Base-by-base conservation (phyloP, 2,329 filamentous ascomycete genomes). In the Onygenales sp. region DNA sequence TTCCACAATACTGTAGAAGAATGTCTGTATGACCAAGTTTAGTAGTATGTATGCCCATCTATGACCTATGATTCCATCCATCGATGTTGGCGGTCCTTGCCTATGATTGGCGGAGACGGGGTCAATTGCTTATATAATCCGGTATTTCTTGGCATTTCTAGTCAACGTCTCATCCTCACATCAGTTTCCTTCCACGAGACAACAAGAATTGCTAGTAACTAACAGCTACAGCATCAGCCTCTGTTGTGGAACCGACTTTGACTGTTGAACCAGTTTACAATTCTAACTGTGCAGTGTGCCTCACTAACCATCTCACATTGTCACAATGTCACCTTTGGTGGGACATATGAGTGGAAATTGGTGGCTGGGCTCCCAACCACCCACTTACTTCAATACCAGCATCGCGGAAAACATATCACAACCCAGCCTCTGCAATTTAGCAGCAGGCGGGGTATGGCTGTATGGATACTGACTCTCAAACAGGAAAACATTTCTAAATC, bases 301-400 rank as follows among this genome's bases (percentile, higher is more conserved):
- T 27, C 36, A 17, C 36, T 49, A 14, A 49, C 36, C 7, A 11
- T 32, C 17, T 14, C 47, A 5, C 11, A 9, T 31, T 17, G 21
- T 48, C 4, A 39, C 6, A n/a, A 11, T 32, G 14, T 7, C 11
- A 32, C 34, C 32, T n/a, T 5, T 49, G 31, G 21, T 40, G 5
- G 8, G 31, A 13, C n/a, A 43, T 34, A 32, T 51, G 14, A 6
- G 40, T 14, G 48, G 42, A 51, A 42, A 3, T 34, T 8, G 51
- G 52, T 43, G 53, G 53, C 53, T 55, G 53, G 53, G 52, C 31
- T 52, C 53, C 53, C 53, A 55, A 49, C 53, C 53, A 52, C 50
- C 50, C 43, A 9, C 40, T 32, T 40, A 9, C 40, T 32, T 34
- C 32, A 43, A 39, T 21, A 10, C 27, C 6, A 31, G 31, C n/a